Percentiles rank a stretch among this genome's conserved stretches.
Conservation (phyloP, 2,329 filamentous ascomycete species). For the Fusarium vanettenii region DNA sequence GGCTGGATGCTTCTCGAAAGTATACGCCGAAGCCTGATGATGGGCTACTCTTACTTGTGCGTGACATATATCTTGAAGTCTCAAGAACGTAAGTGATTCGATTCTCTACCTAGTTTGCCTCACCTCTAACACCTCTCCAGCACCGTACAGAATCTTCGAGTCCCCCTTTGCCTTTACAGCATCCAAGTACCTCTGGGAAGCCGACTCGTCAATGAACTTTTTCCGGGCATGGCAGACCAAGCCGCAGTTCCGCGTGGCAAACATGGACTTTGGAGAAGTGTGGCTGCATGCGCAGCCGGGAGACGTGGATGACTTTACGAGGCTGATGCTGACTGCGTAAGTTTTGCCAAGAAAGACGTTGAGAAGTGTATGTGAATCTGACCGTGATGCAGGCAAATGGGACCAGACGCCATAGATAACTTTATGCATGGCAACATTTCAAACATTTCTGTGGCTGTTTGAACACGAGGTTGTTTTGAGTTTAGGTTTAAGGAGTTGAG, state of each 20-base stretch:
- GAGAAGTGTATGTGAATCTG: not conserved
- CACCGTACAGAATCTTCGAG: conserved; percentile 33
- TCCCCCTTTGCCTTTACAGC: conserved; percentile 48
- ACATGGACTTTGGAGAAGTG: conserved; percentile 51
- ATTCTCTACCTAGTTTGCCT: too few species aligned
- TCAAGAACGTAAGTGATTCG: conserved; percentile 43
- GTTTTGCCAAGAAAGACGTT: conserved; percentile 26
- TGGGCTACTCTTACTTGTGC: conserved; percentile 47
- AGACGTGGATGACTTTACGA: conserved; percentile 55
- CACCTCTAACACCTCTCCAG: conserved; percentile 13
- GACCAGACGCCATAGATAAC: conserved; percentile 50
- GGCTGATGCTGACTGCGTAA: conserved; percentile 52
- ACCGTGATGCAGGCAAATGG: conserved; percentile 46
- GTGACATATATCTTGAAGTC: conserved; percentile 50
- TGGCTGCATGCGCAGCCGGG: conserved; percentile 51
- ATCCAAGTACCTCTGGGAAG: conserved; percentile 58
- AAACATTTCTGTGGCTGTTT: conserved; percentile 32
- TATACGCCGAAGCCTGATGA: conserved; percentile 52
- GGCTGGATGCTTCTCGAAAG: conserved; percentile 58
- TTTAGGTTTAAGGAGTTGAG: not conserved
- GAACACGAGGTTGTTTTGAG: not conserved
- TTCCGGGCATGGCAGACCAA: conserved; percentile 58
- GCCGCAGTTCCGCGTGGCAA: conserved; percentile 51
- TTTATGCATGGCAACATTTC: conserved; percentile 48
- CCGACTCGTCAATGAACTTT: conserved; percentile 54